Evolutionary conservation across 768 basidiomycete species (phyloP), one percentile per base, ranked within the genome.

Genomic region (Leccinum rimulosum): DNA sequence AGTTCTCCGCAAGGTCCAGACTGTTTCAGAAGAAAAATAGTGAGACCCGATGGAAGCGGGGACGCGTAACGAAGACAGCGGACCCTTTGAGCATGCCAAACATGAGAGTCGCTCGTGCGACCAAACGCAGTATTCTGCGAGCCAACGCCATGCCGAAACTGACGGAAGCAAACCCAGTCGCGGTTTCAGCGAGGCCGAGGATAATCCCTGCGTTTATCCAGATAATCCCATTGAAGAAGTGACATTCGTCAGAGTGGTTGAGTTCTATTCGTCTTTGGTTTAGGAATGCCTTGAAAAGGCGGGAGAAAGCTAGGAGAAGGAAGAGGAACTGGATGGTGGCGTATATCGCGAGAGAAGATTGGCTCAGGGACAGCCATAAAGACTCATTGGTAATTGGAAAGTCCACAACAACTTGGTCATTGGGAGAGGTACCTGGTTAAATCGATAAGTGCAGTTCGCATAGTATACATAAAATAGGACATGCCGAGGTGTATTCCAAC

Each of bases 41-140:
- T 63, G 27, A 57, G 50, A n/a, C 14, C 0, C 38, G 30, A 14
- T 19, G 43, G 25, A 35, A 12, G 38, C 14, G 1, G 43, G 55
- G 36, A 12, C 12, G 14, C 0, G 31, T n/a, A 22, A 49, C 8
- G 10, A 36, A 19, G 8, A n/a, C 2, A 27, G 72, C 84, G 57
- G 60, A 90, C 90, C 90, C 89, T 75, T 86, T 86, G 30, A 84
- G 72, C 22, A 86, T 62, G 17, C 90, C 91, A 56, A 87, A 79
- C 58, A 83, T 79, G 19, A 92, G 67, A 62, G 74, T 79, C 0
- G 77, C 80, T 50, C 88, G 78, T 3, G 79, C 77, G 11, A 85
- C 40, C 54, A 87, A 70, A 48, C 87, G 77, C 36, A 93, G 59
- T 22, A 84, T 73, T 15, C 89, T 81, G 38, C 91, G 78, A 9